Conservation (phyloP, 495 filamentous ascomycete species). For the Aspergillus heteromorphus region DNA sequence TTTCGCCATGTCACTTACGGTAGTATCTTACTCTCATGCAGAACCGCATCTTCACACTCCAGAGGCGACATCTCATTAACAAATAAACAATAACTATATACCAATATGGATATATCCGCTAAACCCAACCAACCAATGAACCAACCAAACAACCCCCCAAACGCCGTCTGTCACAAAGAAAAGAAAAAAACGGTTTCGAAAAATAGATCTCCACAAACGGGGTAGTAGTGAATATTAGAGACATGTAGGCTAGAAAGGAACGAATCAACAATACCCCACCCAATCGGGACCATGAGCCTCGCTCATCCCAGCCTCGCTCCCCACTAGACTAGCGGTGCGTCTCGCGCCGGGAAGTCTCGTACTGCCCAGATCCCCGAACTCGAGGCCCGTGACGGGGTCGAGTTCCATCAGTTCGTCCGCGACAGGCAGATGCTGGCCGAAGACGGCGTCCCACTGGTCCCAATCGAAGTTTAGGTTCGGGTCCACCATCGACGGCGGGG, state of each 20-base stretch:
- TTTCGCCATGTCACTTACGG: no score
- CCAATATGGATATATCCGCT: neutral
- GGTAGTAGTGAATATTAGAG: no score
- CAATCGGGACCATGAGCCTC: conserved; percentile 6
- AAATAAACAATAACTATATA: neutral
- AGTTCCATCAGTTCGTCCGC: conserved; percentile 44
- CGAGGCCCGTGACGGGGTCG: conserved; percentile 37
- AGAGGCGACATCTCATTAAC: neutral
- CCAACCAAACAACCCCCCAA: neutral
- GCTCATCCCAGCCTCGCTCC: conserved; percentile 3
- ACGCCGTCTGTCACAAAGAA: neutral
- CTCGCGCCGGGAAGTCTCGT: neutral
- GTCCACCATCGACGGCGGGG: conserved; percentile 41
- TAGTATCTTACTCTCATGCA: no score
- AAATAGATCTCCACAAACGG: no score
- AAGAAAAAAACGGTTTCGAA: no score
- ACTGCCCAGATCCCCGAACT: conserved; percentile 27
- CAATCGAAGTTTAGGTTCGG: conserved; percentile 45
- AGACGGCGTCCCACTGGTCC: conserved; percentile 49
- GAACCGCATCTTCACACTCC: neutral
- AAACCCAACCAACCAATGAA: neutral
- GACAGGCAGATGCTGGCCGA: conserved; percentile 43
- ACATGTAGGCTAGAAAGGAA: no score
- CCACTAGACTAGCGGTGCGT: conserved; percentile 6
- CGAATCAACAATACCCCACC: conserved; percentile 14